Conservation (phyloP, 345 rosid species). For the Citrus sp. region DNA sequence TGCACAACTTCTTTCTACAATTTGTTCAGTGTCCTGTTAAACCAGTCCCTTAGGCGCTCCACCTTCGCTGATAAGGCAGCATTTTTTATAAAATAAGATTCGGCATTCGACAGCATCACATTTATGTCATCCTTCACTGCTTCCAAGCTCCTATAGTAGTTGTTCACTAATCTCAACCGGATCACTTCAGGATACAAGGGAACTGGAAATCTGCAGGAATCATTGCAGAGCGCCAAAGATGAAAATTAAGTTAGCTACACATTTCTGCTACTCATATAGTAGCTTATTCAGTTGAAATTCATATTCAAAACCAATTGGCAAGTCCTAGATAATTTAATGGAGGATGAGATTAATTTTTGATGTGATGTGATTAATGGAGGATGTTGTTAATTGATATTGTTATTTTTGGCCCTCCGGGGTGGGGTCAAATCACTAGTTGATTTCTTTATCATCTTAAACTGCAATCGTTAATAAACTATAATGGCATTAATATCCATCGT, state of each 20-base stretch:
- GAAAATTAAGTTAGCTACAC: background rate
- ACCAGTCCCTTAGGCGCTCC: slow-evolving; percentile 55
- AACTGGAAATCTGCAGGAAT: slow-evolving; percentile 70
- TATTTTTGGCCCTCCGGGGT: background rate
- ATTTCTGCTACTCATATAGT: background rate
- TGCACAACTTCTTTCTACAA: slow-evolving; percentile 10
- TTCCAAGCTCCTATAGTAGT: slow-evolving; percentile 69
- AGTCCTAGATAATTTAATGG: background rate
- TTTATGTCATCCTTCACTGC: slow-evolving; percentile 66
- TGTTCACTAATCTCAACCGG: slow-evolving; percentile 66
- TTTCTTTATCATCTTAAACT: no score
- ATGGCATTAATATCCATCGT: background rate
- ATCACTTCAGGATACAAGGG: slow-evolving; percentile 75
- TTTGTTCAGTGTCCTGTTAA: slow-evolving; percentile 39
- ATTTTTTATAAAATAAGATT: slow-evolving; percentile 46
- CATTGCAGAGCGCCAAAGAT: background rate
- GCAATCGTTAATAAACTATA: no score
- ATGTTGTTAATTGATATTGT: background rate
- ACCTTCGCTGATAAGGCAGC: slow-evolving; percentile 44
- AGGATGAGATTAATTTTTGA: background rate
- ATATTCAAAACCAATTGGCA: background rate
- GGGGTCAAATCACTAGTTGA: background rate
- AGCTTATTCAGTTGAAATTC: background rate
- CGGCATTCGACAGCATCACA: slow-evolving; percentile 68
- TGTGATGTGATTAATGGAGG: background rate